phyloP scores from a whole-genome alignment of 768 basidiomycete species.

The Mycena sanguinolenta region DNA sequence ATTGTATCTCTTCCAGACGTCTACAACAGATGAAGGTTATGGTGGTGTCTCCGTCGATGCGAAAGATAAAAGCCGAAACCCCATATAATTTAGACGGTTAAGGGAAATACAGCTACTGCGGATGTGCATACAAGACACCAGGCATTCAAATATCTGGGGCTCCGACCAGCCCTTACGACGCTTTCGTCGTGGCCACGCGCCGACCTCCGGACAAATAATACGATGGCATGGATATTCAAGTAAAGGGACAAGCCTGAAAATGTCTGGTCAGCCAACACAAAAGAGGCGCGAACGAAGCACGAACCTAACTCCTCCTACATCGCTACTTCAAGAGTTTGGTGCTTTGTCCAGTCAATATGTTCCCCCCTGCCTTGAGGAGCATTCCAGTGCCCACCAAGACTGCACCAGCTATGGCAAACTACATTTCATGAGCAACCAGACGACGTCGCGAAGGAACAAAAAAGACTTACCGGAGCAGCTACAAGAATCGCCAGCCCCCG shows the following conservation, averaged over 20 bases:
- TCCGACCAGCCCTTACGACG: not conserved
- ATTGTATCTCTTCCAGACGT: no score
- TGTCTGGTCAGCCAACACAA: not conserved
- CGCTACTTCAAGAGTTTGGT: not conserved
- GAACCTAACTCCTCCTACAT: not conserved
- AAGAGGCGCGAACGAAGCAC: not conserved
- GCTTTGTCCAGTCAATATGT: slow-evolving; percentile 14
- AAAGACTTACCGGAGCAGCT: slow-evolving; percentile 17
- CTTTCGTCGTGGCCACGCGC: not conserved
- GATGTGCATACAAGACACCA: not conserved
- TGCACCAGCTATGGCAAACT: slow-evolving; percentile 20
- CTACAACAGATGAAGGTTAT: no score
- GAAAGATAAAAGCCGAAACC: no score
- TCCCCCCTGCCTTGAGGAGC: slow-evolving; percentile 19
- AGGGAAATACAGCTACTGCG: no score
- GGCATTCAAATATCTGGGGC: not conserved
- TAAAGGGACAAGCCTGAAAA: not conserved
- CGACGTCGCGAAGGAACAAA: not conserved
- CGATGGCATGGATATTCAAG: not conserved
- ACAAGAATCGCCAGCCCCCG: slow-evolving; percentile 25
- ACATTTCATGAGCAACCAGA: not conserved
- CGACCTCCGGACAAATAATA: not conserved
- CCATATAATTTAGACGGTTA: no score
- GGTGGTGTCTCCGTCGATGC: no score
- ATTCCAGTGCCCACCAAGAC: slow-evolving; percentile 19